phyloP scores from a whole-genome alignment of 441 rosid genomes.

The Eutrema salsugineum region DNA sequence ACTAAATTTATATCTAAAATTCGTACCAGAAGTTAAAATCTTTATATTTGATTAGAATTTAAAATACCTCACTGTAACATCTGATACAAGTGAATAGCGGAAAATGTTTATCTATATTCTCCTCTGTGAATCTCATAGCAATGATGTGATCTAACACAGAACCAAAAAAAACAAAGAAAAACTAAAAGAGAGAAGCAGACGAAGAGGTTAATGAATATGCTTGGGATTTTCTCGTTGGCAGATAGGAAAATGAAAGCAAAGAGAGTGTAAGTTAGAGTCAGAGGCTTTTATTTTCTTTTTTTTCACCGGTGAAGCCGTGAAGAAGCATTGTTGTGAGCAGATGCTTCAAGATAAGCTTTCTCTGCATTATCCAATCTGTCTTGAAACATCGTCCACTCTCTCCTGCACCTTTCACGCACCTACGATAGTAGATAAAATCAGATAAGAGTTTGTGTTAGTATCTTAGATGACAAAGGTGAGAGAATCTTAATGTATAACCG shows the following conservation, averaged over 20 bases:
- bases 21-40: too few relatives aligned
- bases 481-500: neutral
- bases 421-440: constrained; percentile 17
- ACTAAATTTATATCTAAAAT: too few relatives aligned
- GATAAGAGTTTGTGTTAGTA: too few relatives aligned
- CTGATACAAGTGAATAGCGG: too few relatives aligned
- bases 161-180: neutral
- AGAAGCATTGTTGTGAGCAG: constrained; percentile 18
- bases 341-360: constrained; percentile 48
- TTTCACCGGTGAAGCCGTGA: constrained; percentile 14
- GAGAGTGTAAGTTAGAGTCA: neutral
- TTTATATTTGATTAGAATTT: too few relatives aligned
- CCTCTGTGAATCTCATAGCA: neutral
- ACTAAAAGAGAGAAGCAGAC: neutral
- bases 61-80: too few relatives aligned
- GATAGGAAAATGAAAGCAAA: neutral
- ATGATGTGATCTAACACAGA: too few relatives aligned
- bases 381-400: constrained; percentile 85
- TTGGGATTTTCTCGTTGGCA: neutral
- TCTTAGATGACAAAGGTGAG: neutral
- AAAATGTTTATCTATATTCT: too few relatives aligned
- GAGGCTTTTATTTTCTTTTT: neutral
- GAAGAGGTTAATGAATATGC: neutral
- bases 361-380: constrained; percentile 66
- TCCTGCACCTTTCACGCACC: constrained; percentile 86